Evolutionary conservation across 2,329 filamentous ascomycete species (phyloP), one percentile per base, ranked within the genome.

Genomic region (Teratosphaeriaceae sp.): DNA sequence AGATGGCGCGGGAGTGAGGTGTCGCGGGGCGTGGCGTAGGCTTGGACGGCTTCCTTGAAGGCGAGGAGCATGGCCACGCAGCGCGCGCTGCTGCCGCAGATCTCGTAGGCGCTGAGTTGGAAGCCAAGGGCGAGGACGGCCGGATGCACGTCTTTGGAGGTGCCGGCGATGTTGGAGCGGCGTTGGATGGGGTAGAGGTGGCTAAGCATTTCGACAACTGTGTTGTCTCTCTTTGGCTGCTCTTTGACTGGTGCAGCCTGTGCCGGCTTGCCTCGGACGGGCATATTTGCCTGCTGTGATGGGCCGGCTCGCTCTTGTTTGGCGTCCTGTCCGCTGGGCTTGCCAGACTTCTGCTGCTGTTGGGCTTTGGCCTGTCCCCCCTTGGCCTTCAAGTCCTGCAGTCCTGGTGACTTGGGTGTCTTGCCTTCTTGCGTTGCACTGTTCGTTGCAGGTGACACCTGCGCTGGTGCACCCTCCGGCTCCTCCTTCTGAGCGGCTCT

Each of bases 11-110:
- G 85, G 31, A 98, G 78, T 30, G 88, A 89, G 45, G 83, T 88
- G 30, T 85, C 84, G 20, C 81, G 74, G 4, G 92, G 92, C 1
- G 90, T 97, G 36, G 80, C 85, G 65, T 98, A 98, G n/a, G 86
- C 82, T 58, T 87, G 79, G 50, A 98, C 90, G 50, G 97, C 86
- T 82, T 94, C 57, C 64, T 94, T 94, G 62, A 98, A 94, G 1
- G 87, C 88, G 51, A 92, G 69, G 35, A 98, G 71, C 55, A 88
- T 97, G 23, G 87, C 85, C 50, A 95, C 83, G 56, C 94, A 82
- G 51, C 92, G 78, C 34, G 88, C 85, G 63, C 85, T 94, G 61
- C 88, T 94, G 52, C 94, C 92, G 57, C 85, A 88, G 46, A 98
- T 80, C 27, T 82, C 78, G 66, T 96, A 97, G 47, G 82, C 82